Percentiles rank a stretch among this genome's conserved stretches.
Evolutionary conservation across 2,329 filamentous ascomycete species (phyloP).

Genomic region (Ascochyta clinopodiicola): DNA sequence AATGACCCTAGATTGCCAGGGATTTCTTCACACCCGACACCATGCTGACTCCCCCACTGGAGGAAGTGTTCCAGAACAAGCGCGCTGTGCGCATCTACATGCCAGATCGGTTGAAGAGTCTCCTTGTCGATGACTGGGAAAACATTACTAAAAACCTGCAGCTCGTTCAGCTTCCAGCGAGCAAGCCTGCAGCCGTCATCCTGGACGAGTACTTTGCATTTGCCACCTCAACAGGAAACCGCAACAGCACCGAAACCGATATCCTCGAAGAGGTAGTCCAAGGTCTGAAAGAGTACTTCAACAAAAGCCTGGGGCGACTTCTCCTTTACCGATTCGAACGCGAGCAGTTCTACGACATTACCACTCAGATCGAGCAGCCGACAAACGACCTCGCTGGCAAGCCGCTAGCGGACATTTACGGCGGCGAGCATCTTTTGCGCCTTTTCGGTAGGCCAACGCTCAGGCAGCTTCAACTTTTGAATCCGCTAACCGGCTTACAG

Average conservation of each 20-base stretch:
- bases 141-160: slow-evolving; percentile 96
- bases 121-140: slow-evolving; percentile 98
- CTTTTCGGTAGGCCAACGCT: slow-evolving; percentile 73
- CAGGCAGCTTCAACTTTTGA: background rate
- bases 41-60: slow-evolving; percentile 60
- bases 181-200: slow-evolving; percentile 76
- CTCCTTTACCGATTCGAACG: slow-evolving; percentile 95
- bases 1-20: background rate
- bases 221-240: slow-evolving; percentile 67
- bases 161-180: slow-evolving; percentile 82
- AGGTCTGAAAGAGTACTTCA: slow-evolving; percentile 92
- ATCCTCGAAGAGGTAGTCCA: slow-evolving; percentile 88
- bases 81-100: slow-evolving; percentile 86
- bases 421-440: slow-evolving; percentile 87
- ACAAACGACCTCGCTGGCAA: slow-evolving; percentile 73
- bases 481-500: slow-evolving; percentile 54
- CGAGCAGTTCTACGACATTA: slow-evolving; percentile 80
- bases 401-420: slow-evolving; percentile 81
- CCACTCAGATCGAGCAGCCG: slow-evolving; percentile 69
- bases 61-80: slow-evolving; percentile 83
- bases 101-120: slow-evolving; percentile 87
- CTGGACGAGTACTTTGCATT: slow-evolving; percentile 83
- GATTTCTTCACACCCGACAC: background rate
- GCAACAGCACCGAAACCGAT: slow-evolving; percentile 72
- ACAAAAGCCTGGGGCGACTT: slow-evolving; percentile 85